Evolutionary conservation across 2,329 filamentous ascomycete species (phyloP).

Genomic region (Didymella lethalis): DNA sequence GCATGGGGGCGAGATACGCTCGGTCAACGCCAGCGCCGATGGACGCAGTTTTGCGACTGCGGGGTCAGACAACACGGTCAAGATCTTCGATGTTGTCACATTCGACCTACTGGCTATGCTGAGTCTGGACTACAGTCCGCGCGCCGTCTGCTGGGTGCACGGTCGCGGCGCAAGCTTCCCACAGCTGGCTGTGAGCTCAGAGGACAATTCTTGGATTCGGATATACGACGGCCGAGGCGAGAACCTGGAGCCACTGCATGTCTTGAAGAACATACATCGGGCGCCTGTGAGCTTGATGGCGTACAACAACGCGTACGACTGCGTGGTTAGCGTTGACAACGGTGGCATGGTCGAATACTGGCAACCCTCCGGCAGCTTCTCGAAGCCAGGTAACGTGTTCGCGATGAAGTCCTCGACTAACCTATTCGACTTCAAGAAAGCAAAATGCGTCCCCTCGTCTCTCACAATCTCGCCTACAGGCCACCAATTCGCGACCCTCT

Average conservation of each 20-base stretch:
- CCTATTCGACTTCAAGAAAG: constrained; percentile 96
- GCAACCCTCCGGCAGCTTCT: constrained; percentile 79
- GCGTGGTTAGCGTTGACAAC: constrained; percentile 88
- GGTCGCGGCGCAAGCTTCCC: constrained; percentile 83
- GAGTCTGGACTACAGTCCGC: constrained; percentile 76
- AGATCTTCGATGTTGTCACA: constrained; percentile 80
- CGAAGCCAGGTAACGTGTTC: constrained; percentile 92
- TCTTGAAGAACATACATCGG: constrained; percentile 79
- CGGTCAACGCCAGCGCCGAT: constrained; percentile 85
- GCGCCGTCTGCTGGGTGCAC: constrained; percentile 91
- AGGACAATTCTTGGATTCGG: constrained; percentile 73
- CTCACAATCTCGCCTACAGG: constrained; percentile 87
- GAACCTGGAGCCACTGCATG: constrained; percentile 76
- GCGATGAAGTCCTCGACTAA: constrained; percentile 92
- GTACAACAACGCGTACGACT: constrained; percentile 89
- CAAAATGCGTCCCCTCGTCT: constrained; percentile 80
- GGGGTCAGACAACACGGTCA: constrained; percentile 78
- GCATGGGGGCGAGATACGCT: constrained; percentile 83
- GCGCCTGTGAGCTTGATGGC: constrained; percentile 83
- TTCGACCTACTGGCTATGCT: constrained; percentile 74
- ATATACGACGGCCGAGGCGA: constrained; percentile 93
- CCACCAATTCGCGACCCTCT: constrained; percentile 85
- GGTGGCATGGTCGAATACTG: constrained; percentile 97
- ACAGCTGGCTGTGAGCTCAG: constrained; percentile 82
- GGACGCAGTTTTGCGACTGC: constrained; percentile 93